Evolutionary conservation across 139 green algal species (phyloP), one percentile per base, ranked within the genome.

Genomic region (Asterochloris sp.): DNA sequence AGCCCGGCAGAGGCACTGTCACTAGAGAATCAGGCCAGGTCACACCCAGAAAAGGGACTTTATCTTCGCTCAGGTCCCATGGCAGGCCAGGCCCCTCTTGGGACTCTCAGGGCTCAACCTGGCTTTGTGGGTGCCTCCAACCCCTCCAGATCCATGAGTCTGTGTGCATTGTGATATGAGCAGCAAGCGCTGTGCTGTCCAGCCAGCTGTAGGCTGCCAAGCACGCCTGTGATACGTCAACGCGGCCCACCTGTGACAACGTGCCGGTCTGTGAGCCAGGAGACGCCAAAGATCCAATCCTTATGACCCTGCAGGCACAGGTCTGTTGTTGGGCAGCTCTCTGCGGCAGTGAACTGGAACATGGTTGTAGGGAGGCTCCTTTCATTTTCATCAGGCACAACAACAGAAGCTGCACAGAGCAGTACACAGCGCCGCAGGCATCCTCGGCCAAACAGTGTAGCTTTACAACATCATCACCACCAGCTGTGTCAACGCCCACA

Each of bases 211-310:
- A 71, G 66, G 66, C 21, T 71, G 66, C 66, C 21, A 26, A 24
- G 21, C 66, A 71, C 2, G 17, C 17, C 19, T 26, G 66, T 10
- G 9, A 24, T 71, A 8, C 74, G 74, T 84, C 17, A 47, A 9
- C 26, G 67, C 11, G 11, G 11, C 8, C 28, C 26, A 86, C 83
- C 91, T 76, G 90, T 93, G 17, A 90, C 90, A 28, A 94, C 15
- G 64, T 91, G 88, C 11, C 80, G 71, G 62, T 92, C 91, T 19
- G 81, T 89, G 9, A 95, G 29, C 92, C 92, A 96, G 4, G 87
- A 83, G 4, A 86, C 14, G 15, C 88, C 92, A 90, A 96, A 96
- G 29, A 96, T 73, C 92, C 92, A 96, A 83, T 96, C 92, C 62
- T 67, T 28, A 80, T 95, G 92, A 11, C 90, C 92, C 84, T 91